A percentile compares a stretch with the other conserved stretches of the same genome.
Conservation (phyloP, 2,329 filamentous ascomycete genomes). For the Trichoderma sp. region DNA sequence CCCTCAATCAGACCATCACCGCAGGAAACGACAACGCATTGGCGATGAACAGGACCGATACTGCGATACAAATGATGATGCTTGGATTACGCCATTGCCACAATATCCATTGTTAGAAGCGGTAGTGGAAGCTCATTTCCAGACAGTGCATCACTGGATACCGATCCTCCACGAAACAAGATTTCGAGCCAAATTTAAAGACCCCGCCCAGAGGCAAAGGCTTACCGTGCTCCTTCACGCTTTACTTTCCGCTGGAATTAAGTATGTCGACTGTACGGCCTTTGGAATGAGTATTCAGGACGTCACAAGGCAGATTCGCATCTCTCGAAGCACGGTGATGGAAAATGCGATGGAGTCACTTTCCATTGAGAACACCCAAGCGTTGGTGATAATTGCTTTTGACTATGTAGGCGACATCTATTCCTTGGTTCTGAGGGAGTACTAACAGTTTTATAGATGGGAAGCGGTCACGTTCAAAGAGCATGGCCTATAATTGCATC, state of each 20-base stretch:
- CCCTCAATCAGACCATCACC: background rate
- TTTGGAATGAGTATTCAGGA: conserved; percentile 8
- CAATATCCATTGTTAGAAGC: conserved; percentile 4
- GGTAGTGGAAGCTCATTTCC: conserved; percentile 17
- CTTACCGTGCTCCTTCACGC: background rate
- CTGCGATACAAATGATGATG: background rate
- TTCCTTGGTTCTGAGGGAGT: background rate
- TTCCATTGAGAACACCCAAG: background rate
- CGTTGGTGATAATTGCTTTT: background rate
- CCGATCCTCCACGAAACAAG: conserved; percentile 17
- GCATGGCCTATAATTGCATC: conserved; percentile 20
- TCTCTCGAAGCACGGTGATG: conserved; percentile 7
- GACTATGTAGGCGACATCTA: background rate
- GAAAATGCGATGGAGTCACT: background rate
- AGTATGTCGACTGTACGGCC: conserved; percentile 8
- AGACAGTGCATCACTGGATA: conserved; percentile 17
- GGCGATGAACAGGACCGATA: background rate
- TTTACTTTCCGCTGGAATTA: conserved; percentile 7
- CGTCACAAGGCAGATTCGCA: conserved; percentile 4
- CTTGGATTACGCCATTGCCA: background rate
- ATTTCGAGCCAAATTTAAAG: conserved; percentile 8
- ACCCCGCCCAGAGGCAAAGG: background rate
- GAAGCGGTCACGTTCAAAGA: background rate
- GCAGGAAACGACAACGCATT: background rate
- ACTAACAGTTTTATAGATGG: background rate